Conservation (phyloP, 2,329 filamentous ascomycete species). For the Paraphoma chrysanthemicola region DNA sequence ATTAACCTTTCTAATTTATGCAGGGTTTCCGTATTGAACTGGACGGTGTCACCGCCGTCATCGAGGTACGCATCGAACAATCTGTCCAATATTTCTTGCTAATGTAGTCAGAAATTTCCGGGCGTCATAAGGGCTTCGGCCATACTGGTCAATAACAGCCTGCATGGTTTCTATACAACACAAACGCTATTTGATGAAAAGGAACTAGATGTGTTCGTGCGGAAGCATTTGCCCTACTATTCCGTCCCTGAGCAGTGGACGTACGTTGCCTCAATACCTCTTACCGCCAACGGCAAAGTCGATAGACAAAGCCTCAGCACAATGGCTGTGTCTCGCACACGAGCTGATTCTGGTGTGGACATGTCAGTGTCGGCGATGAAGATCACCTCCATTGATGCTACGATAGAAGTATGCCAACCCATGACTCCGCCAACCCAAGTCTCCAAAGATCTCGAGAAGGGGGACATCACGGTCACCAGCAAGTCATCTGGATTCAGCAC, state of each 20-base stretch:
- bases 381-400: background rate
- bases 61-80: constrained; percentile 20
- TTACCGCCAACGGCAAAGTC: constrained; percentile 64
- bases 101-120: constrained; percentile 43
- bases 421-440: background rate
- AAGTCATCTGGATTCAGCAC: constrained; percentile 17
- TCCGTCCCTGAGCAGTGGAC: constrained; percentile 59
- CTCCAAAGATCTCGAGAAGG: constrained; percentile 16
- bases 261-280: constrained; percentile 54
- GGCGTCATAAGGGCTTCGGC: constrained; percentile 58
- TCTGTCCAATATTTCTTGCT: background rate
- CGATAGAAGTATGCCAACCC: background rate
- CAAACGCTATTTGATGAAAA: constrained; percentile 35
- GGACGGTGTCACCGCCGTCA: constrained; percentile 58
- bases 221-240: constrained; percentile 61
- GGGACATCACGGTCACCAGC: constrained; percentile 11
- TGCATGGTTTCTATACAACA: constrained; percentile 61
- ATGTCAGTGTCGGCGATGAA: background rate
- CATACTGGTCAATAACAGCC: constrained; percentile 55
- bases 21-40: constrained; percentile 68
- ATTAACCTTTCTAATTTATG: constrained; percentile 7
- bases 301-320: constrained; percentile 58
- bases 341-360: constrained; percentile 10
- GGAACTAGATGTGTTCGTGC: constrained; percentile 51
- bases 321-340: constrained; percentile 17